Evolutionary conservation across 2,329 filamentous ascomycete genomes (phyloP), one percentile per base, ranked within the genome.

Genomic region (Blastomyces emzantsi): DNA sequence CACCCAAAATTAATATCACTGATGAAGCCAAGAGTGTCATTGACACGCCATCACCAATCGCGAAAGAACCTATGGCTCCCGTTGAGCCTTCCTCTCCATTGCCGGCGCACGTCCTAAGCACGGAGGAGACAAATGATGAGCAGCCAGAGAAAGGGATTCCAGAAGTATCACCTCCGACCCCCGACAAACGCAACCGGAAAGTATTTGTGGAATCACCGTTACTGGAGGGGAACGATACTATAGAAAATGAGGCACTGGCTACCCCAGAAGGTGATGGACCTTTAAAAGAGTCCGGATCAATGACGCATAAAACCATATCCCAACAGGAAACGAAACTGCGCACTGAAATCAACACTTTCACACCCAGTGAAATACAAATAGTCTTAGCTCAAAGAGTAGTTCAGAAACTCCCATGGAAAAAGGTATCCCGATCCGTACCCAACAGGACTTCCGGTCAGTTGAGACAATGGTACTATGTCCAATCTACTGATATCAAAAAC

Each of bases 381-480:
- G 33, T 67, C 17, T 33, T 66, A 39, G 63, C 60, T 39, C 41
- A 65, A 55, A 41, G 66, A 39, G 52, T 63, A 39, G 30, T 64
- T 45, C 51, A 64, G 56, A 64, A 61, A 30, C 62, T 55, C 54
- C 45, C 64, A 28, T 67, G 64, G 64, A 62, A 62, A 15, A 60
- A 66, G 15, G 61, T 67, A 11, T 61, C 61, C 13, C 41, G 52
- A 28, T 39, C 61, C 17, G 59, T 67, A 25, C 66, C 66, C 8
- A 45, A 47, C 9, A 57, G 62, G n/a, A 59, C 58, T 17, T 17
- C 41, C 8, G 51, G 45, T 28, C 63, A 65, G 33, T 13, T 67
- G 22, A 64, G 64, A 28, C 60, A 65, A 25, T 67, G 64, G 66
- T 67, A 67, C 51, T 66, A 62, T 60, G 61, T 58, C 17, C 52